A percentile compares a stretch with the other conserved stretches of the same genome.
Evolutionary conservation across 805 yeast genomes (phyloP).

Genomic region (Candida montana): DNA sequence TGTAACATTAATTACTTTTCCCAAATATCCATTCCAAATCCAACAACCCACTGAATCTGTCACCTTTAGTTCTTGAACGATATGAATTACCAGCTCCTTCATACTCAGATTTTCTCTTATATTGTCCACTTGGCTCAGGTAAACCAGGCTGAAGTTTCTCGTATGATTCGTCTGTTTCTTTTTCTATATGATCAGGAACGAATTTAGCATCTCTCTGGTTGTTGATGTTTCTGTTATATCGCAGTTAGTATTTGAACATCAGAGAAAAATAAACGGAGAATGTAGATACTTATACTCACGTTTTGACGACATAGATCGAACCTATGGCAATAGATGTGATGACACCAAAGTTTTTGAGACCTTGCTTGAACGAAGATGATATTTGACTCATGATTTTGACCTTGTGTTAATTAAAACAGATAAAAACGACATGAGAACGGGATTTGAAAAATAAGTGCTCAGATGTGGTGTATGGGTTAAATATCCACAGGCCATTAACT

Average conservation of each 20-base stretch:
- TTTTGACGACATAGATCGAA: conserved; percentile 24
- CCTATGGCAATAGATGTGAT: conserved; percentile 25
- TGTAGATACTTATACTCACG: conserved; percentile 18
- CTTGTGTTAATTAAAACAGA: no score
- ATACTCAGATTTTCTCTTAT: conserved; percentile 51
- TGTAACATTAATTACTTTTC: conserved; percentile 3
- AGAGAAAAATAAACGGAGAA: no score
- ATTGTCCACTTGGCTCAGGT: conserved; percentile 35
- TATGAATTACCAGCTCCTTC: conserved; percentile 67
- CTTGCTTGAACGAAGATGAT: conserved; percentile 14
- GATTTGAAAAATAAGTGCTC: no score
- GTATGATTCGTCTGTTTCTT: conserved; percentile 15
- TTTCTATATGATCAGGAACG: conserved; percentile 26
- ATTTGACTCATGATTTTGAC: conserved; percentile 4
- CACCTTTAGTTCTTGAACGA: conserved; percentile 53
- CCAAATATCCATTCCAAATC: conserved; percentile 22
- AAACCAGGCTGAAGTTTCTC: conserved; percentile 50
- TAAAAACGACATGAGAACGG: no score
- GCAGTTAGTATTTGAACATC: neutral
- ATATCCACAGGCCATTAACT: no score
- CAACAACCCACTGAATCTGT: conserved; percentile 29
- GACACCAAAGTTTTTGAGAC: conserved; percentile 20
- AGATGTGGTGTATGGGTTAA: no score
- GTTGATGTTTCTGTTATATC: conserved; percentile 23
- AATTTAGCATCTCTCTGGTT: conserved; percentile 32